Base-by-base conservation (phyloP, 257 asterid species). In the Buddleja alternifolia region DNA sequence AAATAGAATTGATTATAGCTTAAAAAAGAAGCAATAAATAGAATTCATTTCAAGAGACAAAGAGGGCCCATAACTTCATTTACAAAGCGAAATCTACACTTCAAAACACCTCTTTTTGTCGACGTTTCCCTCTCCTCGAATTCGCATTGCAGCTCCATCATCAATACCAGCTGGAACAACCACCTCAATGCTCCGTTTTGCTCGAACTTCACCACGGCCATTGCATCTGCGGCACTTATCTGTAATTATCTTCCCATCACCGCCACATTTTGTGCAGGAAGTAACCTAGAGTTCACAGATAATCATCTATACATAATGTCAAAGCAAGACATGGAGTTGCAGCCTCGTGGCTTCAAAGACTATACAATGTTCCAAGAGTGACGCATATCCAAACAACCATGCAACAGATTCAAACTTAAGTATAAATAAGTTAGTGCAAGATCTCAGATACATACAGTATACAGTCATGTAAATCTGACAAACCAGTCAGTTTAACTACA, bases 101-200 rank as follows among this genome's bases (percentile, higher is more conserved):
- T 52, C 12, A 66, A 62, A 21, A 41, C 61, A 90, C 99, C 99
- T 87, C 72, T 66, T 79, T 54, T 77, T 73, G 84, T 93, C 97
- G 76, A 84, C 44, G 86, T 81, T 93, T 60, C 99, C 97, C 79
- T 90, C 97, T 77, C 99, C 96, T 68, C 66, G 92, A 67, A 90
- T 67, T 83, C 73, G 90, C 95, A 93, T 87, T 24, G 88, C 81
- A 72, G 90, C 83, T 72, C 96, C 97, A 73, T 93, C 85, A 63
- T 79, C 71, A 73, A 87, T 67, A 20, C 99, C 99, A 17, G 97
- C 89, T 67, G 99, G 99, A 81, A 93, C 75, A 65, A 80, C 85
- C 65, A 93, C 88, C 65, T 75, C 79, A 63, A 93, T 80, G 68
- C 76, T 84, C 72, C 88, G 83, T 69, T 82, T 89, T 66, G 89